phyloP scores from a whole-genome alignment of 2,329 filamentous ascomycete genomes.

The Davidsoniella eucalypti region DNA sequence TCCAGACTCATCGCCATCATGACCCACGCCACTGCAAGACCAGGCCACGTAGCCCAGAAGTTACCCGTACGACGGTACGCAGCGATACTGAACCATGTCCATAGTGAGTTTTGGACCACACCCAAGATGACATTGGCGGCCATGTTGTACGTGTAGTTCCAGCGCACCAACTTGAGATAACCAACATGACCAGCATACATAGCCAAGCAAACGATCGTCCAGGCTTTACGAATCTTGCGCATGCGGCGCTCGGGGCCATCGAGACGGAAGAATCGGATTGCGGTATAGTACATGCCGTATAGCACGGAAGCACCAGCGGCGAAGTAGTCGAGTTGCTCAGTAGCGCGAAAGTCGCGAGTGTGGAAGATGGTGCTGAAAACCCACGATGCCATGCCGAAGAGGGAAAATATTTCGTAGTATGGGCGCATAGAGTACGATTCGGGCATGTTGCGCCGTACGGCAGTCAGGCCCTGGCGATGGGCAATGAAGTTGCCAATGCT shows the following conservation, averaged over 20 bases:
- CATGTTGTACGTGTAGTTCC: constrained; percentile 99
- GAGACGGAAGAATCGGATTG: constrained; percentile 67
- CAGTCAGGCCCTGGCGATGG: constrained; percentile 59
- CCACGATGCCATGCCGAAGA: constrained; percentile 73
- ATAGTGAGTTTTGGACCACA: constrained; percentile 63
- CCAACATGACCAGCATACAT: constrained; percentile 63
- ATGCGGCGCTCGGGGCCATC: constrained; percentile 37
- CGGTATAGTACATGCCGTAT: constrained; percentile 78
- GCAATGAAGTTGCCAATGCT: constrained; percentile 81
- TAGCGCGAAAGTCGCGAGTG: constrained; percentile 66
- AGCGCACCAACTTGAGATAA: constrained; percentile 71
- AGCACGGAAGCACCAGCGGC: constrained; percentile 78
- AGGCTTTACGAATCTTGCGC: constrained; percentile 44
- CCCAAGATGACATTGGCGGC: constrained; percentile 77
- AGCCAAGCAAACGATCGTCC: constrained; percentile 55
- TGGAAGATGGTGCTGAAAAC: constrained; percentile 83
- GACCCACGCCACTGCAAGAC: constrained; percentile 81
- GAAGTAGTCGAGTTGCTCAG: constrained; percentile 94
- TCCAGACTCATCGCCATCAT: constrained; percentile 90
- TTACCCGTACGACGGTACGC: constrained; percentile 56
- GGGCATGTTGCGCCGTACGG: constrained; percentile 55
- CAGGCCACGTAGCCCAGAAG: constrained; percentile 77
- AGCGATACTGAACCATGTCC: constrained; percentile 67
- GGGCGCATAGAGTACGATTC: constrained; percentile 55
- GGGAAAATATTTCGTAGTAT: constrained; percentile 68